Conservation (phyloP, 164 flowering plant genomes). For the Piper betle region DNA sequence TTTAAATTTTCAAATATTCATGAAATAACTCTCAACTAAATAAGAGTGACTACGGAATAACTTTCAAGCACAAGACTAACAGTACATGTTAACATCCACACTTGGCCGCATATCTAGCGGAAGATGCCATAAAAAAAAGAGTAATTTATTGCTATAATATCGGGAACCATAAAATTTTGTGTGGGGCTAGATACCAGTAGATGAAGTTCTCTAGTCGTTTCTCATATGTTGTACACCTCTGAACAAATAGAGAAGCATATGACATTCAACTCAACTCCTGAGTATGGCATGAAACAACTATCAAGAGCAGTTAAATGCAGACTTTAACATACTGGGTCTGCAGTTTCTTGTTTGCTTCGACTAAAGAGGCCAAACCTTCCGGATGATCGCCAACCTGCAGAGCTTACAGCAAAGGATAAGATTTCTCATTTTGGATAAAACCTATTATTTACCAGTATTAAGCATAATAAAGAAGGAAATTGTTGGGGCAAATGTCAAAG, state of each 20-base stretch:
- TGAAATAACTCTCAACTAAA: too few species aligned
- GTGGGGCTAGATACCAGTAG: conserved; percentile 30
- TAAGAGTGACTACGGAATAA: too few species aligned
- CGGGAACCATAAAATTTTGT: background rate
- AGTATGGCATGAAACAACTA: background rate
- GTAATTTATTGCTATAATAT: too few species aligned
- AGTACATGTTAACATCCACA: too few species aligned
- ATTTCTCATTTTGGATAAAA: background rate
- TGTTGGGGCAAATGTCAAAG: background rate
- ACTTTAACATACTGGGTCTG: conserved; percentile 40
- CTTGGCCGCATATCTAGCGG: background rate
- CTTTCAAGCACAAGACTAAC: background rate
- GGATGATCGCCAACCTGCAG: conserved; percentile 23
- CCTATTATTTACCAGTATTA: too few species aligned
- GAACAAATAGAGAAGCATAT: background rate
- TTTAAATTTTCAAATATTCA: too few species aligned
- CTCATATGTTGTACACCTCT: conserved; percentile 54
- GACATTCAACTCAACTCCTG: too few species aligned
- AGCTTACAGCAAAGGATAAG: background rate
- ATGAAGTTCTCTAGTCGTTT: conserved; percentile 37
- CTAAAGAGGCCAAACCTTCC: conserved; percentile 20
- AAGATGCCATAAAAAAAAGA: too few species aligned
- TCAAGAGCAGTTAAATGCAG: background rate
- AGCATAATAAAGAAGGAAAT: background rate
- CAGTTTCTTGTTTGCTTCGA: conserved; percentile 51